phyloP scores from a whole-genome alignment of 352 stramenopile genomes.

The Phytopythium kandeliae region DNA sequence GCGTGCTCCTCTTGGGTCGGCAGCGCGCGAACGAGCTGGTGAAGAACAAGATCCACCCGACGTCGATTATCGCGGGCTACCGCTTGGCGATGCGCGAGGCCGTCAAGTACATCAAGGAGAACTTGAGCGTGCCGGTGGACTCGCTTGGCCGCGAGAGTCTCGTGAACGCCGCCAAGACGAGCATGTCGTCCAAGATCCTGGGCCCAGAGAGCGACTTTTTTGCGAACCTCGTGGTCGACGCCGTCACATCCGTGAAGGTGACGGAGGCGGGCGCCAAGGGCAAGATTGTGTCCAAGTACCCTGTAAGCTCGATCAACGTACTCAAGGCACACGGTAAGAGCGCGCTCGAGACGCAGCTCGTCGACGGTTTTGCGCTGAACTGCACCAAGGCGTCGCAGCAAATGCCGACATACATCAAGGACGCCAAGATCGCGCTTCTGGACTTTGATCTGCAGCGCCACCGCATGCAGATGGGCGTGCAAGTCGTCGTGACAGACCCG shows the following conservation, averaged over 20 bases:
- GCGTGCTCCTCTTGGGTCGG: slow-evolving; percentile 7
- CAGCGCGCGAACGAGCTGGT: slow-evolving; percentile 96
- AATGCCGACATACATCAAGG: slow-evolving; percentile 95
- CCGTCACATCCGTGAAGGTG: slow-evolving; percentile 95
- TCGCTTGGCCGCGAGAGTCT: slow-evolving; percentile 93
- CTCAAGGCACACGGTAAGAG: slow-evolving; percentile 95
- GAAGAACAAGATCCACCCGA: slow-evolving; percentile 99
- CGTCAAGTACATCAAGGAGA: slow-evolving; percentile 99
- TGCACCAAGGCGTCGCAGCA: slow-evolving; percentile 95
- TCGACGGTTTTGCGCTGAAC: slow-evolving; percentile 97
- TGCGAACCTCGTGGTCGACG: slow-evolving; percentile 96
- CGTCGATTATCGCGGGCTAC: slow-evolving; percentile 99
- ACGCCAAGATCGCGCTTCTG: slow-evolving; percentile 95
- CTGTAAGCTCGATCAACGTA: slow-evolving; percentile 98
- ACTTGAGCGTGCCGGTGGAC: slow-evolving; percentile 95
- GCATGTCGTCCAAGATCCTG: slow-evolving; percentile 99
- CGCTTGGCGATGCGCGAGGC: slow-evolving; percentile 97
- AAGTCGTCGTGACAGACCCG: slow-evolving; percentile 90
- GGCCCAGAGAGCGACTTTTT: slow-evolving; percentile 98
- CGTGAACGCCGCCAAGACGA: slow-evolving; percentile 97
- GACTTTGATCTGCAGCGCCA: slow-evolving; percentile 99
- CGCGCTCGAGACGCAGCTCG: slow-evolving; percentile 86
- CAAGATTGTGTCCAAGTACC: slow-evolving; percentile 91
- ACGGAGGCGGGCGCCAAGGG: slow-evolving; percentile 81
- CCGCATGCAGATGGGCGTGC: slow-evolving; percentile 96